Evolutionary conservation across 1,284 basidiomycete species (phyloP).

Genomic region (Ceratobasidium sp.): DNA sequence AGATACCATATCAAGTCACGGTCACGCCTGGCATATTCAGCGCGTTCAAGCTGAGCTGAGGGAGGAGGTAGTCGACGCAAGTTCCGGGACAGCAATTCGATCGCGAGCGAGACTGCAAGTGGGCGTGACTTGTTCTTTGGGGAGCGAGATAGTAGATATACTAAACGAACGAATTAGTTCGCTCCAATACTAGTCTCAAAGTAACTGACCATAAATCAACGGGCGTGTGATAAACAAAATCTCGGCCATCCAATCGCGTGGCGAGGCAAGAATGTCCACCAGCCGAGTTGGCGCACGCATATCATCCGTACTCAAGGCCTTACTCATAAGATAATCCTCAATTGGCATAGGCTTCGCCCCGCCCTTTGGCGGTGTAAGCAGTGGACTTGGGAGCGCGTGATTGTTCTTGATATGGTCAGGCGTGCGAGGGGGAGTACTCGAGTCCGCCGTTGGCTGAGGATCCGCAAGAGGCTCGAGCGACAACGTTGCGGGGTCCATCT

Average conservation of each 20-base stretch:
- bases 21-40: slow-evolving; percentile 86
- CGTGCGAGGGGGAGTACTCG: slow-evolving; percentile 64
- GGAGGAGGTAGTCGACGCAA: slow-evolving; percentile 71
- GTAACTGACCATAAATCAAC: slow-evolving; percentile 74
- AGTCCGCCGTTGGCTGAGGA: slow-evolving; percentile 70
- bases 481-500: slow-evolving; percentile 80
- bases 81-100: slow-evolving; percentile 76
- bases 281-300: slow-evolving; percentile 78
- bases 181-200: slow-evolving; percentile 7
- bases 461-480: slow-evolving; percentile 64
- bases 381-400: slow-evolving; percentile 64
- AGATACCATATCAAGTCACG: slow-evolving; percentile 87
- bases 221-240: slow-evolving; percentile 75
- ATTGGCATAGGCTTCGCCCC: slow-evolving; percentile 58
- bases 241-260: slow-evolving; percentile 79
- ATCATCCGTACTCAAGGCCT: slow-evolving; percentile 73
- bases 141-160: slow-evolving; percentile 48
- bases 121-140: slow-evolving; percentile 53
- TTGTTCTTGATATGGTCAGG: slow-evolving; percentile 85
- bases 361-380: slow-evolving; percentile 66
- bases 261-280: slow-evolving; percentile 69
- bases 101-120: slow-evolving; percentile 67
- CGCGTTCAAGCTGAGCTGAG: slow-evolving; percentile 72
- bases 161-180: slow-evolving; percentile 54
- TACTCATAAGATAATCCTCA: slow-evolving; percentile 83